A percentile compares a stretch with the other conserved stretches of the same genome.
Conservation (phyloP, 192 early-diverging fungal genomes). For the Gaertneriomyces sp. region DNA sequence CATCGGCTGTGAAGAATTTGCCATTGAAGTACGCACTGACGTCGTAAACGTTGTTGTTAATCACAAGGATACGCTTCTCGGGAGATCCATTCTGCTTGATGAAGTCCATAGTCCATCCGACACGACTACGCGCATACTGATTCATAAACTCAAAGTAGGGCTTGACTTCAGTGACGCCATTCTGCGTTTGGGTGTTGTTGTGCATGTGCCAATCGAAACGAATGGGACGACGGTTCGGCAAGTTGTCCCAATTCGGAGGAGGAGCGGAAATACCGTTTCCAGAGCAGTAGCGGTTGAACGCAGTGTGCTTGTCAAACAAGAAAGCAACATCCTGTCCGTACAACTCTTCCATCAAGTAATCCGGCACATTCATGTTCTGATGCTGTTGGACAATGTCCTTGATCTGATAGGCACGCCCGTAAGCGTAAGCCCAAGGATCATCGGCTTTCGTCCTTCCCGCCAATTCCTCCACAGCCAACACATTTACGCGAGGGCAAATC, state of each 20-base stretch:
- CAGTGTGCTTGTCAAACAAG: conserved; percentile 40
- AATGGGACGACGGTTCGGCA: conserved; percentile 19
- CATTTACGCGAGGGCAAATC: conserved; percentile 75
- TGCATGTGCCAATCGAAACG: conserved; percentile 1
- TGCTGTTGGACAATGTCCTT: conserved; percentile 36
- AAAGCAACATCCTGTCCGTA: conserved; percentile 43
- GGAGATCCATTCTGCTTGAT: conserved; percentile 21
- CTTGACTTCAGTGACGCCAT: conserved; percentile 1
- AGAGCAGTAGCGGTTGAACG: conserved; percentile 43
- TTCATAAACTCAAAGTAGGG: conserved; percentile 49
- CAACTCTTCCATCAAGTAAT: conserved; percentile 31
- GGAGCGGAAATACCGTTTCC: conserved; percentile 26
- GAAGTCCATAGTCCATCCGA: conserved; percentile 39
- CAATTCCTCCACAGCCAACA: conserved; percentile 41
- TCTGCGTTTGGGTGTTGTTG: conserved; percentile 25
- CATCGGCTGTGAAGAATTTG: conserved; percentile 26
- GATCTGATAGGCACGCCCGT: conserved; percentile 47
- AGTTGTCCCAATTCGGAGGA: conserved; percentile 39
- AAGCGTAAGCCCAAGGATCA: conserved; percentile 45
- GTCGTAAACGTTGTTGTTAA: conserved; percentile 58
- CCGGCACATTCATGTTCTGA: conserved; percentile 22
- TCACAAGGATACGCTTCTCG: conserved; percentile 38
- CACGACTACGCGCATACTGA: conserved; percentile 45
- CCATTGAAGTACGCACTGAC: conserved; percentile 43
- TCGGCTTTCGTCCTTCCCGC: conserved; percentile 20